Evolutionary conservation across 139 green algal genomes (phyloP), one percentile per base, ranked within the genome.

Genomic region (Zygnema circumcarinatum): DNA sequence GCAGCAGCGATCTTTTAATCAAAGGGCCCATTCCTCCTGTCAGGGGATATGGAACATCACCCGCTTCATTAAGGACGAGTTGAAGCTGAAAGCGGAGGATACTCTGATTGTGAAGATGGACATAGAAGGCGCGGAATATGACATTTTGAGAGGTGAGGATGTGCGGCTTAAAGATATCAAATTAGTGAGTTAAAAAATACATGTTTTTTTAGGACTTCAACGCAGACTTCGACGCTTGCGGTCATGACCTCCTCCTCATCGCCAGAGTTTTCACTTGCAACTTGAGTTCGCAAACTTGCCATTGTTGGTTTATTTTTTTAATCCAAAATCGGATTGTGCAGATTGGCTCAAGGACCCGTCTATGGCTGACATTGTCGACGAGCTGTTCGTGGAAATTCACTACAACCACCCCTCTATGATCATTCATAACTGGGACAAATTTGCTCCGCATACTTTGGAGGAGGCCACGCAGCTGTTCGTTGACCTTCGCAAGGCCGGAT

Each of bases 21-120:
- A n/a, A n/a, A n/a, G n/a, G n/a, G n/a, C n/a, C n/a, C n/a, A n/a
- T 62, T 25, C 16, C 16, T 62, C 16, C 16, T 62, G 7, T 39
- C 69, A 78, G 69, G 69, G 16, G 3, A 38, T 16, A 22, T 39
- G 81, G 36, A 83, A 88, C 2, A 83, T 88, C 38, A 83, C 39
- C 35, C 38, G 69, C 11, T 82, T 83, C 29, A 83, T 88, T 35
- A 83, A 84, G 40, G 83, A 88, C 36, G 72, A 88, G 39, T 39
- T 88, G 20, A 72, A 73, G 22, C n/a, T 88, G 40, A 84, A 25
- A 20, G n/a, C 36, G n/a, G 83, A 88, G 38, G 83, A 88, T 36
- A 74, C 83, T 1, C 31, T 88, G 25, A 83, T 88, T 69, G 83
- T 88, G 69, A 88, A 88, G 38, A 88, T 88, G 83, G 83, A 88